Percentiles rank a stretch among this genome's conserved stretches.
These are phyloP conservation scores for Corymbia citriodora DNA, from an alignment of 441 rosid species.

Conservation along the genomic window DNA sequence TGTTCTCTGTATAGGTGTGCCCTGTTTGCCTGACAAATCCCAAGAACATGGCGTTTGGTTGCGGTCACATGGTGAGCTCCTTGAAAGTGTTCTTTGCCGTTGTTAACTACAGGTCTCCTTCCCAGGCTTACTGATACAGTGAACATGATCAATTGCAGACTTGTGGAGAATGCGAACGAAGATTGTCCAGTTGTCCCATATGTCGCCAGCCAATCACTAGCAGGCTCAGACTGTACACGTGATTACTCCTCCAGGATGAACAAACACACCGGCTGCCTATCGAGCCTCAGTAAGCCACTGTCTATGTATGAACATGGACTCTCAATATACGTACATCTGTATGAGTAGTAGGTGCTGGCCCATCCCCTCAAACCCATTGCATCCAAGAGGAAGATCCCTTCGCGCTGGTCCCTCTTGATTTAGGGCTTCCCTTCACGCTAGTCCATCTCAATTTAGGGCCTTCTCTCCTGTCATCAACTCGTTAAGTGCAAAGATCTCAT, in stretches of 20 bases:
- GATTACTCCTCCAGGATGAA: neutral
- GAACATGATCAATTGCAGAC: conserved; percentile 31
- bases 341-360: neutral
- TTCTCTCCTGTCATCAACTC: neutral
- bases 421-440: neutral
- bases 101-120: neutral
- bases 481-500: neutral
- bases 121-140: neutral
- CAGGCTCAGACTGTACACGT: conserved; percentile 58
- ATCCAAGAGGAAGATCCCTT: neutral
- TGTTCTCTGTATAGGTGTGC: conserved; percentile 37
- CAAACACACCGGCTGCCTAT: neutral
- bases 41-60: conserved; percentile 64
- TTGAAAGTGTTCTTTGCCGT: neutral
- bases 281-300: neutral
- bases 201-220: conserved; percentile 57
- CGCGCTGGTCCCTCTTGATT: neutral
- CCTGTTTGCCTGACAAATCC: conserved; percentile 65
- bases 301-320: neutral
- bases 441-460: neutral
- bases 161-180: conserved; percentile 62
- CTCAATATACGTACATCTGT: neutral
- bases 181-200: conserved; percentile 60
- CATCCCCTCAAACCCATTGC: neutral
- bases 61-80: conserved; percentile 75